Evolutionary conservation across 192 early-diverging fungal species (phyloP).

Genomic region (Diversispora eburnea): DNA sequence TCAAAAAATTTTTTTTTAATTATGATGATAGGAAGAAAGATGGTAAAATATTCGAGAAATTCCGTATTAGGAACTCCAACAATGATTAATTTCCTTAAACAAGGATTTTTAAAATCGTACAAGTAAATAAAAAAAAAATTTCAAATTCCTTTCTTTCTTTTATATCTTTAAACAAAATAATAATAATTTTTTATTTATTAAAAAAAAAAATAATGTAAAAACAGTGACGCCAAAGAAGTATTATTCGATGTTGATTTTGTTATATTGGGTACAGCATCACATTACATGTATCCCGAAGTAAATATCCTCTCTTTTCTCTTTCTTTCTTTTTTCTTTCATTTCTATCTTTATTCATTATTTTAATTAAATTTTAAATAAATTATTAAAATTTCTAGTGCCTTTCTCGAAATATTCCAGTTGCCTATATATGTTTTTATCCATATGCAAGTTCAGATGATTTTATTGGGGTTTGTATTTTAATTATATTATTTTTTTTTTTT

Average conservation of each 20-base stretch:
- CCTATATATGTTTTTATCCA: constrained; percentile 13
- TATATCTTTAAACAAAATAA: neutral
- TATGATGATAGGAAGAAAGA: neutral
- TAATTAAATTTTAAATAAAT: neutral
- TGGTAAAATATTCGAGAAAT: neutral
- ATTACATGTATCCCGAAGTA: constrained; percentile 19
- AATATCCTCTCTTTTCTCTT: neutral
- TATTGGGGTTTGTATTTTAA: constrained; percentile 3
- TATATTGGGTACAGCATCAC: neutral
- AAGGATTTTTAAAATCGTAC: constrained; percentile 15
- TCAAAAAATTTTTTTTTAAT: neutral
- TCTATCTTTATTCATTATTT: neutral
- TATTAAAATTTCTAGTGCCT: neutral
- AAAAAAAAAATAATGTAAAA: neutral
- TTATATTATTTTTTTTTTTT: neutral
- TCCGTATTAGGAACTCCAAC: neutral
- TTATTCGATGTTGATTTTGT: constrained; percentile 2
- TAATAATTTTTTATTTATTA: neutral
- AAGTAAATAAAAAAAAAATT: neutral
- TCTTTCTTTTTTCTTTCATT: neutral
- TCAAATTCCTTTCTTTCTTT: neutral
- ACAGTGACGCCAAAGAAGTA: neutral
- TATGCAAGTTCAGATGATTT: constrained; percentile 5
- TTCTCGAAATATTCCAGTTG: neutral
- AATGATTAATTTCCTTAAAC: constrained; percentile 1